Evolutionary conservation across 139 green algal species (phyloP).

Genomic region (Micractinium conductrix): DNA sequence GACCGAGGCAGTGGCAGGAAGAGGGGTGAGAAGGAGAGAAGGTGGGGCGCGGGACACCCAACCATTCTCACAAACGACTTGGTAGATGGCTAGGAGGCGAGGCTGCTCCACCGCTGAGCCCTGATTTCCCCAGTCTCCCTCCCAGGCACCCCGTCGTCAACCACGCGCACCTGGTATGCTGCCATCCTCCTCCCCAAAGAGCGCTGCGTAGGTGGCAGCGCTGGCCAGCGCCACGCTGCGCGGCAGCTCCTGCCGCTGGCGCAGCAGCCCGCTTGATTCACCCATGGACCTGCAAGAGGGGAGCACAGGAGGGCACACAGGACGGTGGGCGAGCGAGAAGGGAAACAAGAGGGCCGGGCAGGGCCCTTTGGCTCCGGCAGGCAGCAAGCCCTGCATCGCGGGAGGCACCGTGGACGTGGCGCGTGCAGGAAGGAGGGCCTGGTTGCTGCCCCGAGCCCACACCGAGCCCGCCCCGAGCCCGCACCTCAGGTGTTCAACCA

Average conservation of each 20-base stretch:
- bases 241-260: conserved; percentile 48
- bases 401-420: neutral
- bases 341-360: too few species aligned
- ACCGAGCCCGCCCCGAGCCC: conserved; percentile 8
- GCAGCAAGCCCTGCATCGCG: neutral
- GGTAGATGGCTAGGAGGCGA: too few species aligned
- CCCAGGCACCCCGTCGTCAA: too few species aligned
- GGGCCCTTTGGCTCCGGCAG: too few species aligned
- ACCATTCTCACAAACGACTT: too few species aligned
- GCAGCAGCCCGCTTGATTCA: conserved; percentile 73
- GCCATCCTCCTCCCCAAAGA: conserved; percentile 61
- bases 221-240: conserved; percentile 67
- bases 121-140: too few species aligned
- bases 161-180: conserved; percentile 49
- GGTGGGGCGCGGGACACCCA: too few species aligned
- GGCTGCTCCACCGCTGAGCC: too few species aligned
- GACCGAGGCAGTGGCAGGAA: neutral
- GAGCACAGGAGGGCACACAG: neutral
- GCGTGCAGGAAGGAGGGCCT: neutral
- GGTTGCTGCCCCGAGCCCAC: too few species aligned
- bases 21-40: too few species aligned
- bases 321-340: too few species aligned
- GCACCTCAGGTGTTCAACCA: conserved; percentile 72
- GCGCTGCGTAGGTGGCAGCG: conserved; percentile 65
- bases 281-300: conserved; percentile 11